Evolutionary conservation across 768 basidiomycete species (phyloP), one percentile per base, ranked within the genome.

Genomic region (Agaricus sinodeliciosus): DNA sequence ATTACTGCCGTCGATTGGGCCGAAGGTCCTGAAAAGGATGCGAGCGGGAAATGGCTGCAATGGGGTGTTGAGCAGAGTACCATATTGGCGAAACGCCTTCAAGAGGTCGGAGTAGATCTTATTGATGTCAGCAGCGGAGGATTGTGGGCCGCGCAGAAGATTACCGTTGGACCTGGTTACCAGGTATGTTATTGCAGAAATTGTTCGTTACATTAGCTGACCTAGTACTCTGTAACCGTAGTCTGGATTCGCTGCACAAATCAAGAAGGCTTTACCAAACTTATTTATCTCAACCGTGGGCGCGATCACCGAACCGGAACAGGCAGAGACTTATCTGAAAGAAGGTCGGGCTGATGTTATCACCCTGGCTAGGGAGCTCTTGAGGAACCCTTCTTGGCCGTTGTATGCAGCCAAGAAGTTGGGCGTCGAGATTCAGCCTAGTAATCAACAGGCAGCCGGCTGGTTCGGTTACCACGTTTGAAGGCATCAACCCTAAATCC

Each of bases 61-160:
- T 89, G 88, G 87, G 90, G 89, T 9, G 70, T 89, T 48, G 83
- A 90, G 62, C 90, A 93, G 66, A 87, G 78, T 62, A 82, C 72
- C 25, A 60, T 82, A 28, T 72, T 83, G 25, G 72, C 74, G 1
- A 74, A 74, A 9, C 75, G 80, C 62, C 64, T 91, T 59, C 64
- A 76, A 59, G 71, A 80, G 54, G 59, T 81, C 4, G 87, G 85
- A 7, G 74, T 91, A 7, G 90, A 92, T 62, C 68, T 94, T n/a
- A 63, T 94, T 48, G 87, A 93, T 65, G 74, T 75, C 44, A 82
- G 78, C 39, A 74, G 75, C 1, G 89, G 86, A 13, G 87, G 87
- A 2, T 84, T 84, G 59, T 85, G 78, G 71, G 62, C 56, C 2
- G 60, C 73, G 49, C 84, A 87, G 65, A 76, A 84, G 60, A 84